A percentile compares a stretch with the other conserved stretches of the same genome.
Conservation (phyloP, 306 rosid species). For the Quercus ilex region DNA sequence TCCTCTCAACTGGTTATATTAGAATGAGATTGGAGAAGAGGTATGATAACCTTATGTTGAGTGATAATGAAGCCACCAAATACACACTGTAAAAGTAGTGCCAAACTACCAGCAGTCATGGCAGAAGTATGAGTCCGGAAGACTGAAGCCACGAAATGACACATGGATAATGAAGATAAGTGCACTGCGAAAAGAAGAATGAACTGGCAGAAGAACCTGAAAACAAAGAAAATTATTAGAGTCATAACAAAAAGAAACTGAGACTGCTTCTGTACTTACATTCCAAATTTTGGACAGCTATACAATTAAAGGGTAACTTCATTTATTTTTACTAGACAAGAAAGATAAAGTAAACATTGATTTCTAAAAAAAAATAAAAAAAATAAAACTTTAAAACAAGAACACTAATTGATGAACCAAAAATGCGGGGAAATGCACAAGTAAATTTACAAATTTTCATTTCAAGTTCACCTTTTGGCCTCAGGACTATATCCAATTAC, state of each 20-base stretch:
- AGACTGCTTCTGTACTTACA: background rate
- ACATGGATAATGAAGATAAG: conserved; percentile 32
- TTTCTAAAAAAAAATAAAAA: too few species aligned
- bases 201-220: conserved; percentile 39
- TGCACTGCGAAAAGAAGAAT: conserved; percentile 27
- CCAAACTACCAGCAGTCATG: conserved; percentile 19
- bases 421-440: background rate
- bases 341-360: too few species aligned
- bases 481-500: conserved; percentile 52
- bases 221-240: background rate
- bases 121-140: conserved; percentile 18
- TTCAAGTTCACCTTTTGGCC: conserved; percentile 18
- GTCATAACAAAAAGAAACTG: background rate
- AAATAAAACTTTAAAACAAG: background rate
- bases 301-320: too few species aligned
- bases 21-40: background rate
- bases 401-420: conserved; percentile 1
- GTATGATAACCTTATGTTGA: conserved; percentile 11
- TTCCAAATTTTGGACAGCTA: too few species aligned
- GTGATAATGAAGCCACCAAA: conserved; percentile 35
- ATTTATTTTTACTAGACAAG: too few species aligned
- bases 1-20: background rate
- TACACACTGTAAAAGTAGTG: conserved; percentile 2
- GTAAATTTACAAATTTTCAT: background rate
- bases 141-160: conserved; percentile 27